Percentiles rank a stretch among this genome's conserved stretches.
Evolutionary conservation across 768 basidiomycete species (phyloP).

Genomic region (Lentinus tigrinus): DNA sequence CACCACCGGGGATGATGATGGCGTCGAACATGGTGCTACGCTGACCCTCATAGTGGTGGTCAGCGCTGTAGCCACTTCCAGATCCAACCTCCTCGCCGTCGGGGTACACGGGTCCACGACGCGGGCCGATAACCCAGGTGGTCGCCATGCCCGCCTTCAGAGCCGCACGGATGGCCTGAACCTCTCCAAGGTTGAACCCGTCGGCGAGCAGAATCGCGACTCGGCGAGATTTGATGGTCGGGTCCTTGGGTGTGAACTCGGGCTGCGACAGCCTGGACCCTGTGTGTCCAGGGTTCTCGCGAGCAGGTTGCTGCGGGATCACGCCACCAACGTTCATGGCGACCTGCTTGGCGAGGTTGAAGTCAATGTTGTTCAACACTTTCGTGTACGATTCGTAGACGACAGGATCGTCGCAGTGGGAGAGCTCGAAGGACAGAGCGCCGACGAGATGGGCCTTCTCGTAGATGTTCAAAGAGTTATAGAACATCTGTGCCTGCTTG

Average conservation of each 20-base stretch:
- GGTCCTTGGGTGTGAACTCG: slow-evolving; percentile 50
- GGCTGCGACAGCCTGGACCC: slow-evolving; percentile 59
- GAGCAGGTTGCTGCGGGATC: slow-evolving; percentile 50
- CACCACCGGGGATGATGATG: slow-evolving; percentile 73
- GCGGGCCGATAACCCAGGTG: slow-evolving; percentile 63
- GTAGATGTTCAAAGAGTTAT: slow-evolving; percentile 68
- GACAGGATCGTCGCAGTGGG: slow-evolving; percentile 73
- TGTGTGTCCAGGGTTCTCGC: slow-evolving; percentile 57
- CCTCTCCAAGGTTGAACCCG: slow-evolving; percentile 64
- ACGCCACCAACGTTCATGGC: slow-evolving; percentile 63
- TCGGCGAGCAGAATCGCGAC: slow-evolving; percentile 78
- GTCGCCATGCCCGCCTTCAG: slow-evolving; percentile 54
- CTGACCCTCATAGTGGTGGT: slow-evolving; percentile 76
- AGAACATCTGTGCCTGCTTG: slow-evolving; percentile 77
- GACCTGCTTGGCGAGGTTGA: slow-evolving; percentile 67
- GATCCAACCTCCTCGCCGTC: slow-evolving; percentile 28
- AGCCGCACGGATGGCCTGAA: slow-evolving; percentile 55
- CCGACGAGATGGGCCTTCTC: slow-evolving; percentile 72
- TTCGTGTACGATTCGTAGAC: slow-evolving; percentile 71
- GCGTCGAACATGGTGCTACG: slow-evolving; percentile 86
- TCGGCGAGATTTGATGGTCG: slow-evolving; percentile 63
- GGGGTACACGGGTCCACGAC: slow-evolving; percentile 53
- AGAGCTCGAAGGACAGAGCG: slow-evolving; percentile 81
- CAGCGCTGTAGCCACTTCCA: slow-evolving; percentile 41
- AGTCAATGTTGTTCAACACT: slow-evolving; percentile 70